phyloP scores from a whole-genome alignment of 192 early-diverging fungal genomes.

The Dispira simplex region DNA sequence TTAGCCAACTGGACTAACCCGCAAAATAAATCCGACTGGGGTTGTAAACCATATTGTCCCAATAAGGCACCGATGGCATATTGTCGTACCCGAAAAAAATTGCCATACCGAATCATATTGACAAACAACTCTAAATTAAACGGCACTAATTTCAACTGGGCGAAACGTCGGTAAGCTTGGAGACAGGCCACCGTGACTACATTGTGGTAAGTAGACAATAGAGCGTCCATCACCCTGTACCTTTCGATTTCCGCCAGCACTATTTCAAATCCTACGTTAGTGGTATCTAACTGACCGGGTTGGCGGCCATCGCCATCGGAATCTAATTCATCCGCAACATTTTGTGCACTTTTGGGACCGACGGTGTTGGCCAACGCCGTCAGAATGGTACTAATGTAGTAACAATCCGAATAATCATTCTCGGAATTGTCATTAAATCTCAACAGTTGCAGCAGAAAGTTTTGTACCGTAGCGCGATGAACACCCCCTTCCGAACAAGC shows the following conservation, averaged over 20 bases:
- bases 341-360: constrained; percentile 18
- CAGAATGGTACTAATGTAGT: constrained; percentile 63
- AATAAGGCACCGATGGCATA: constrained; percentile 60
- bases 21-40: constrained; percentile 19
- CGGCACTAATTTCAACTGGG: constrained; percentile 37
- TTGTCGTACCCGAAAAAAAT: constrained; percentile 54
- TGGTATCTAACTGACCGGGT: not conserved
- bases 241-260: constrained; percentile 55
- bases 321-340: not conserved
- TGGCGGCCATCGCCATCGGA: constrained; percentile 20
- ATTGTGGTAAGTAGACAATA: constrained; percentile 80
- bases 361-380: constrained; percentile 47
- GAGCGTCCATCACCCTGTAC: constrained; percentile 56
- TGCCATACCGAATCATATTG: constrained; percentile 49
- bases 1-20: constrained; percentile 17
- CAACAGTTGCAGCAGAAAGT: constrained; percentile 60
- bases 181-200: constrained; percentile 66
- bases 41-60: constrained; percentile 45
- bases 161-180: constrained; percentile 30
- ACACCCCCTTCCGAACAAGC: constrained; percentile 34
- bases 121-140: constrained; percentile 63
- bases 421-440: constrained; percentile 87
- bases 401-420: constrained; percentile 71
- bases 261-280: not conserved
- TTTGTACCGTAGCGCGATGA: constrained; percentile 36